These are phyloP conservation scores for Kurtzmaniella quercitrusa DNA, from an alignment of 1,139 yeast genomes.

Conservation along the genomic window DNA sequence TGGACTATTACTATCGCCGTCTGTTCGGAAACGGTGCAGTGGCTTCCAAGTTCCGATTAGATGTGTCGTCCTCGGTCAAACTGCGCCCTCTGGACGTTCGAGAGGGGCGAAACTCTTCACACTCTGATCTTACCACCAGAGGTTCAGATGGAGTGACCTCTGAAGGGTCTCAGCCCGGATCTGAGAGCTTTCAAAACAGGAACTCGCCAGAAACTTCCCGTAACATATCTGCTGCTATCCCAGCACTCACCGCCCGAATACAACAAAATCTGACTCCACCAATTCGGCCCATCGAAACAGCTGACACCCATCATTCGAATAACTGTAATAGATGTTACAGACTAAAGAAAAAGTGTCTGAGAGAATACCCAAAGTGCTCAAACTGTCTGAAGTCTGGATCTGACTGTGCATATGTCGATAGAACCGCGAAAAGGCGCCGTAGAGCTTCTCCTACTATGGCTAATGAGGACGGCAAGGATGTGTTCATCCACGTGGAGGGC, in stretches of 20 bases:
- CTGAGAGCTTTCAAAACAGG: background rate
- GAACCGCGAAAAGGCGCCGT: conserved; percentile 25
- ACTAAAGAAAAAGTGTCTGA: conserved; percentile 39
- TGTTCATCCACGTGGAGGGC: background rate
- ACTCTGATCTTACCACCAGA: conserved; percentile 5
- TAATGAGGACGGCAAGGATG: background rate
- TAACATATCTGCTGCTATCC: background rate
- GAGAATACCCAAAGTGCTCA: conserved; percentile 34
- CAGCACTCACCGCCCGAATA: background rate
- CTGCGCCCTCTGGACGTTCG: conserved; percentile 21
- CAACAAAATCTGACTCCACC: background rate
- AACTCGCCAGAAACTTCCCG: background rate
- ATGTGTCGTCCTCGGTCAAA: conserved; percentile 13
- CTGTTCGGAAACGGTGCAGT: conserved; percentile 39
- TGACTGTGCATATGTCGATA: conserved; percentile 34
- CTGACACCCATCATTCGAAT: conserved; percentile 27
- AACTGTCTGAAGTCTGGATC: conserved; percentile 33
- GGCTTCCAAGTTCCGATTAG: conserved; percentile 32
- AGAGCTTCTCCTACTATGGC: background rate
- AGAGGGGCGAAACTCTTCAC: conserved; percentile 6
- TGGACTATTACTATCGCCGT: conserved; percentile 35
- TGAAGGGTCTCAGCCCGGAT: conserved; percentile 6
- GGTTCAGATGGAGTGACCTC: conserved; percentile 5
- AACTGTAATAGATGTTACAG: conserved; percentile 42
- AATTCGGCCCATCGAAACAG: conserved; percentile 13